Evolutionary conservation across 2,329 filamentous ascomycete species (phyloP).

Genomic region (Gyromitra esculenta): DNA sequence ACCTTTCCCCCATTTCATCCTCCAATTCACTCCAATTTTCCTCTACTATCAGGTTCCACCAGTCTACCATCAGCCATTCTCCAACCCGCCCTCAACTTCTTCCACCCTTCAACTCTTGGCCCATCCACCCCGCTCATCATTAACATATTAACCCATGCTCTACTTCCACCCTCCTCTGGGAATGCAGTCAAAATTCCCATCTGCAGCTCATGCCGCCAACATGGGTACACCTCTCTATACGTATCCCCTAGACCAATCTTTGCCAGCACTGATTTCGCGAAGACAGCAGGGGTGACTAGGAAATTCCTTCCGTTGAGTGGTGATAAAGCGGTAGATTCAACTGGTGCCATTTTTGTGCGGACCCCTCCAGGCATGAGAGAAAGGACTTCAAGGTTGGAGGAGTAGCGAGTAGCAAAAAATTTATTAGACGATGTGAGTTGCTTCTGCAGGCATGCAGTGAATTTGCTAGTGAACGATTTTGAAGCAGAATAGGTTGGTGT

Average conservation of each 20-base stretch:
- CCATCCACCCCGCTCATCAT: constrained; percentile 41
- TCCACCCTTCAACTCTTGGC: constrained; percentile 40
- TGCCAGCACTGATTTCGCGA: constrained; percentile 27
- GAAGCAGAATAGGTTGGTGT: constrained; percentile 46
- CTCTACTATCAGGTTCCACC: constrained; percentile 10
- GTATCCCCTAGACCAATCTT: constrained; percentile 37
- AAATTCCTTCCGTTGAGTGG: constrained; percentile 32
- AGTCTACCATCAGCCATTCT: constrained; percentile 45
- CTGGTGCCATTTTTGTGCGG: constrained; percentile 42
- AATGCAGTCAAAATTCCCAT: constrained; percentile 43
- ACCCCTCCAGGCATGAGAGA: constrained; percentile 38
- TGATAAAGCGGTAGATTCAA: constrained; percentile 16
- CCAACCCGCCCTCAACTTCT: constrained; percentile 21
- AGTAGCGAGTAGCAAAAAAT: not conserved
- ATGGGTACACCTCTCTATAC: constrained; percentile 36
- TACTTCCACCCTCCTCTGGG: constrained; percentile 41
- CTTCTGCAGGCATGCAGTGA: constrained; percentile 28
- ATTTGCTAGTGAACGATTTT: constrained; percentile 37
- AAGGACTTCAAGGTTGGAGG: constrained; percentile 28
- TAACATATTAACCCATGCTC: constrained; percentile 36
- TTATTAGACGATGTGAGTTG: constrained; percentile 19
- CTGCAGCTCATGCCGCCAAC: constrained; percentile 45
- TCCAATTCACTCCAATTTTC: constrained; percentile 5
- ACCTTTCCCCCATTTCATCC: not conserved
- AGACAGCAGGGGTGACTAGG: constrained; percentile 20